phyloP scores from a whole-genome alignment of 805 yeast species.

The Candida sanyiensis region DNA sequence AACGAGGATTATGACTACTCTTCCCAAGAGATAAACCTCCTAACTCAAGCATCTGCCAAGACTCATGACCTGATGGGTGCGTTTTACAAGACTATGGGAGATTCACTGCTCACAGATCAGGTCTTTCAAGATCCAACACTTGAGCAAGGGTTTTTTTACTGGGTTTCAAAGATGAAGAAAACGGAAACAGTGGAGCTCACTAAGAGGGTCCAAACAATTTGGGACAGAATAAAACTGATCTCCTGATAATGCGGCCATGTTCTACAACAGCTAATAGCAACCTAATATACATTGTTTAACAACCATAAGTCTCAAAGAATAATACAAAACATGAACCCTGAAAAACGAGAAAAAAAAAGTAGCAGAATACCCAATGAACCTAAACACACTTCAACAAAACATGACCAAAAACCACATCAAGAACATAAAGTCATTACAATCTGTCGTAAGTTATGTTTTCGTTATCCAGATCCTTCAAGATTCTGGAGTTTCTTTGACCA shows the following conservation, averaged over 20 bases:
- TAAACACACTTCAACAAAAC: no score
- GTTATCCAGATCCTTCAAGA: background rate
- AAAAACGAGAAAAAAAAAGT: no score
- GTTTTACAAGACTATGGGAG: slow-evolving; percentile 7
- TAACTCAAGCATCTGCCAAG: slow-evolving; percentile 28
- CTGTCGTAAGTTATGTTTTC: background rate
- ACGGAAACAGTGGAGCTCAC: background rate
- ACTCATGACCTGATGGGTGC: slow-evolving; percentile 18
- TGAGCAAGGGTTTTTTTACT: slow-evolving; percentile 9
- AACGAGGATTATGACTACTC: slow-evolving; percentile 45
- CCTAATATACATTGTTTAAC: no score
- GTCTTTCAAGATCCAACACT: slow-evolving; percentile 14
- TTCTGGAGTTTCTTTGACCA: slow-evolving; percentile 1
- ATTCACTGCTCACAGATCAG: slow-evolving; percentile 17
- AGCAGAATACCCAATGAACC: no score
- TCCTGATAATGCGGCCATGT: no score
- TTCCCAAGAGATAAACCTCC: slow-evolving; percentile 30
- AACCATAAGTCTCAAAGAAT: no score
- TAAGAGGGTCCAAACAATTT: slow-evolving; percentile 2
- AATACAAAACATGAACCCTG: no score
- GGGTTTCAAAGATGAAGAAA: slow-evolving; percentile 7
- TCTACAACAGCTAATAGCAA: no score
- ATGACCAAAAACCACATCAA: no score
- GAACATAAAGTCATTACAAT: no score
- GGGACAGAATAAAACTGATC: slow-evolving; percentile 8